phyloP scores from a whole-genome alignment of 805 yeast genomes.

The Saturnispora kantuleensis region DNA sequence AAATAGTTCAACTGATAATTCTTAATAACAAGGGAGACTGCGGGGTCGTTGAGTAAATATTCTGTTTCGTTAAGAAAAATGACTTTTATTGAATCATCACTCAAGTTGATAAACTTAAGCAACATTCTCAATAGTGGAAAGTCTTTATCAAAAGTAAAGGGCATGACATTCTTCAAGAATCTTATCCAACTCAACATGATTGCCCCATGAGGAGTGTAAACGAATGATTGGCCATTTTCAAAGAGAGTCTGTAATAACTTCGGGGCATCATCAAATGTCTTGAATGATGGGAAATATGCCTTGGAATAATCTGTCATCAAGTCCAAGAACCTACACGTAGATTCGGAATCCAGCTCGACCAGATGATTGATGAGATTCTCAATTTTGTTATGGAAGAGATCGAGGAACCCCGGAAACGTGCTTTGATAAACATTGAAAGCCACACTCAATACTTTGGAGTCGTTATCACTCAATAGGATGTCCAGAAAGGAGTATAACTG shows the following conservation, averaged over 20 bases:
- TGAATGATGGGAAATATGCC: conserved; percentile 35
- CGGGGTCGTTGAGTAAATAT: conserved; percentile 10
- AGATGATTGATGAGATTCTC: conserved; percentile 34
- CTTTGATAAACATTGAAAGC: conserved; percentile 50
- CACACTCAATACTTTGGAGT: conserved; percentile 57
- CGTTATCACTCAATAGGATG: conserved; percentile 53
- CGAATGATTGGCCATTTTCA: conserved; percentile 33
- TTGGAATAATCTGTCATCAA: conserved; percentile 60
- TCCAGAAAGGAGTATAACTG: conserved; percentile 43
- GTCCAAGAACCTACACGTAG: conserved; percentile 51
- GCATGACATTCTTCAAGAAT: conserved; percentile 47
- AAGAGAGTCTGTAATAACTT: conserved; percentile 50
- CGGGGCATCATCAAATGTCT: conserved; percentile 6
- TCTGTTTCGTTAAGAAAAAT: conserved; percentile 14
- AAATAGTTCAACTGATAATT: conserved; percentile 19
- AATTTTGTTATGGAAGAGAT: conserved; percentile 61
- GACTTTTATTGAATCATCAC: conserved; percentile 5
- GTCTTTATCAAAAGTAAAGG: conserved; percentile 37
- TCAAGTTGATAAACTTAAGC: conserved; percentile 20
- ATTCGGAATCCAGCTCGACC: conserved; percentile 58
- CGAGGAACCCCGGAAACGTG: conserved; percentile 48
- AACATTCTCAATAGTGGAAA: conserved; percentile 43
- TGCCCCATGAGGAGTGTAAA: conserved; percentile 43
- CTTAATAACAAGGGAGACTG: conserved; percentile 15
- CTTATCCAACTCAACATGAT: conserved; percentile 55